phyloP scores from a whole-genome alignment of 2,329 filamentous ascomycete species.

The Colletotrichum sp. region DNA sequence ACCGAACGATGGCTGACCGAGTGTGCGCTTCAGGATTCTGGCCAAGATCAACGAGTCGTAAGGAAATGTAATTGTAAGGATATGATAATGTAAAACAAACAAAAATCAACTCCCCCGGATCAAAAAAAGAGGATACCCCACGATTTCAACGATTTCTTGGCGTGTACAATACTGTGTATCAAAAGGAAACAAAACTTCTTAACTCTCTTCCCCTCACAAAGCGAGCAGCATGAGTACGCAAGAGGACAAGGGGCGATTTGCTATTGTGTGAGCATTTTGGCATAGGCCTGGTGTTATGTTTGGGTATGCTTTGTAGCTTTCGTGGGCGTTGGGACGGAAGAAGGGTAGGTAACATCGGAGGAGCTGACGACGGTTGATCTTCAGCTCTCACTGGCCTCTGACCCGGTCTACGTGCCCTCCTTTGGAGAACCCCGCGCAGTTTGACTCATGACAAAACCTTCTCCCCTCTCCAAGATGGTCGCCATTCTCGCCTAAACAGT shows the following conservation, averaged over 20 bases:
- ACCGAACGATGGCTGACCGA: conserved; percentile 2
- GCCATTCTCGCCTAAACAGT: neutral
- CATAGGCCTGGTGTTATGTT: neutral
- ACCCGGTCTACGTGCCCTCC: neutral
- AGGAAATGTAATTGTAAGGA: neutral
- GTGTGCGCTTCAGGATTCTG: conserved; percentile 70
- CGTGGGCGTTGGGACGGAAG: neutral
- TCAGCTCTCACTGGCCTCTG: neutral
- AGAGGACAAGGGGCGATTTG: neutral
- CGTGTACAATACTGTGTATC: conserved; percentile 34
- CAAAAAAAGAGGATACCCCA: conserved; percentile 29
- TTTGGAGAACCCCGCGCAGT: neutral
- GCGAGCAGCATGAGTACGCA: neutral
- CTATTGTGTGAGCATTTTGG: neutral
- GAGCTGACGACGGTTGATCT: neutral
- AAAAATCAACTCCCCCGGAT: neutral
- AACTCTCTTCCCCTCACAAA: neutral
- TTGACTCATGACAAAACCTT: neutral
- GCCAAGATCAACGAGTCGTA: conserved; percentile 96
- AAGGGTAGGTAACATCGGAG: neutral
- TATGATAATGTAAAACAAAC: neutral
- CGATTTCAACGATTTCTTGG: conserved; percentile 21
- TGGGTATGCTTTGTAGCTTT: neutral
- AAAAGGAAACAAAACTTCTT: conserved; percentile 23
- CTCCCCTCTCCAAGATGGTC: neutral